Conservation (phyloP, 331 rosid species). For the Quercus phellos region DNA sequence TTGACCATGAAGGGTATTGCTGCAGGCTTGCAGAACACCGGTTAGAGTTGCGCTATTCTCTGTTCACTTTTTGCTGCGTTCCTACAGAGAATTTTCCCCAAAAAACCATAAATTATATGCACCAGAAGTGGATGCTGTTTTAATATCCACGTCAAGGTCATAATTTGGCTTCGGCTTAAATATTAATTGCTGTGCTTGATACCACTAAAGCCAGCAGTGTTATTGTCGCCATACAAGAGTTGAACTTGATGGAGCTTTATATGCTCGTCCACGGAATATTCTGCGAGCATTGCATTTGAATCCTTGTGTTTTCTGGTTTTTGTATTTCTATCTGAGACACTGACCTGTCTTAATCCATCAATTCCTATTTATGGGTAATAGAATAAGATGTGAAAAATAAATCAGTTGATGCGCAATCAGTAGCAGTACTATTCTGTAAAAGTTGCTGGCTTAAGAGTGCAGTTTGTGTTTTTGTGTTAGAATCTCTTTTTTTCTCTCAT, state of each 20-base stretch:
- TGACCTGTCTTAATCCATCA: not conserved
- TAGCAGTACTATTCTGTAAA: not conserved
- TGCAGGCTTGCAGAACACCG: conserved; percentile 99
- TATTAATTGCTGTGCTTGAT: conserved; percentile 15
- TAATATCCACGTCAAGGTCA: conserved; percentile 18
- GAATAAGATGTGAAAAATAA: not conserved
- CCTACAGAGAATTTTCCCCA: conserved; percentile 7
- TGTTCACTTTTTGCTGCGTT: not conserved
- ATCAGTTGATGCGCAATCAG: not conserved
- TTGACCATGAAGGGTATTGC: conserved; percentile 99
- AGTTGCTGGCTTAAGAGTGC: not conserved
- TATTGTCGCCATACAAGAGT: conserved; percentile 15
- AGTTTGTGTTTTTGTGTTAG: too few relatives aligned
- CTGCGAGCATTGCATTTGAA: not conserved
- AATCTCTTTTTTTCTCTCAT: too few relatives aligned
- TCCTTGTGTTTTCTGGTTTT: not conserved
- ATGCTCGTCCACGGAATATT: conserved; percentile 16
- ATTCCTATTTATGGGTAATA: not conserved
- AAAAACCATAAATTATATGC: conserved; percentile 14
- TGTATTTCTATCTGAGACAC: not conserved
- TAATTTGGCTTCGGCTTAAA: conserved; percentile 15
- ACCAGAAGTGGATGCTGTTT: conserved; percentile 34
- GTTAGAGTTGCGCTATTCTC: conserved; percentile 29
- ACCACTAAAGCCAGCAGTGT: not conserved
- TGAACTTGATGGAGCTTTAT: conserved; percentile 21